Percentiles rank a stretch among this genome's conserved stretches.
Evolutionary conservation across 1,284 basidiomycete species (phyloP).

Genomic region (Salmacisia buchloeana): DNA sequence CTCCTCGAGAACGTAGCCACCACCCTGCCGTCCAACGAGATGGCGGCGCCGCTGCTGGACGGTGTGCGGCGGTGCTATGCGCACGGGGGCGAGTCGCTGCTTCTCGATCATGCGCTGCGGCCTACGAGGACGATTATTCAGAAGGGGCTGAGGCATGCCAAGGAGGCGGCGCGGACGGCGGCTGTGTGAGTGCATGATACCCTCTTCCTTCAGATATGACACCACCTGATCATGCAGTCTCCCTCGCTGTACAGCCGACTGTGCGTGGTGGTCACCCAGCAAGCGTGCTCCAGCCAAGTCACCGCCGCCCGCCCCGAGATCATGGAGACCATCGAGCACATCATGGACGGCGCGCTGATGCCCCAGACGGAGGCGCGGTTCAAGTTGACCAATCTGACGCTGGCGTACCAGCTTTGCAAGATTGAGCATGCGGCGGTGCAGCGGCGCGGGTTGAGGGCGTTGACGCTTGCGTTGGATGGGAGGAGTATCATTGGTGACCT

Average conservation of each 20-base stretch:
- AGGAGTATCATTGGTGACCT: not conserved
- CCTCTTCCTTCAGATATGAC: not conserved
- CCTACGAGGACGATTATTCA: not conserved
- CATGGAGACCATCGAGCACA: not conserved
- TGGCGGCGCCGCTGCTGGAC: not conserved
- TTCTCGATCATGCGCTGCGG: not conserved
- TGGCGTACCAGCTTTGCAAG: not conserved
- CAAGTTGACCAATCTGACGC: not conserved
- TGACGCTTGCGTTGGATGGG: not conserved
- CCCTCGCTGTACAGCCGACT: not conserved
- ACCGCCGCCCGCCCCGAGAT: not conserved
- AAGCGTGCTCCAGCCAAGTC: not conserved
- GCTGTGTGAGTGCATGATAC: conserved; percentile 4
- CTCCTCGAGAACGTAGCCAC: conserved; percentile 3
- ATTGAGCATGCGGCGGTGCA: not conserved
- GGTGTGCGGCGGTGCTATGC: not conserved
- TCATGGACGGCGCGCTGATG: not conserved
- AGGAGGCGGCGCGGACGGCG: not conserved
- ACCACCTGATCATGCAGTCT: not conserved
- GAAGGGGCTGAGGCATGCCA: not conserved
- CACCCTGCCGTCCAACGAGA: not conserved
- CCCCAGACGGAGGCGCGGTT: not conserved
- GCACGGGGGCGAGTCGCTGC: not conserved
- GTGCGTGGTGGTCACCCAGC: not conserved
- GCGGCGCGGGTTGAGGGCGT: not conserved